Base-by-base conservation (phyloP, 441 rosid genomes). In the Erodium chrysanthum region DNA sequence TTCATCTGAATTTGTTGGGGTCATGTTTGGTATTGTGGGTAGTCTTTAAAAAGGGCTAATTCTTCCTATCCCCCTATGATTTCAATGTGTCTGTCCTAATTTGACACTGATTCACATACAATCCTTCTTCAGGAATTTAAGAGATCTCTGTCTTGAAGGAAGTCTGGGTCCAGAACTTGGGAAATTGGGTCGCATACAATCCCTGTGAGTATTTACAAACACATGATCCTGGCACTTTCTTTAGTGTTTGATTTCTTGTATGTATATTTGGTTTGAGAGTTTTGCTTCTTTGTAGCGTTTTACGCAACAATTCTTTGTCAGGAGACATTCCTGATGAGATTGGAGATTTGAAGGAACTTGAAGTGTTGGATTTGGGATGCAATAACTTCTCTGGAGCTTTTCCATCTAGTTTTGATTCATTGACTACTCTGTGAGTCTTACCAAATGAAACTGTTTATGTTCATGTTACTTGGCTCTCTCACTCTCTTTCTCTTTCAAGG, bases 231-330 rank as follows among this genome's bases (percentile, higher is more conserved):
- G 20, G 12, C 18, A 17, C 9, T 54, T 18, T 4, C 37, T 9
- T 21, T n/a, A n/a, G 27, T 64, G 0, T 48, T 0, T 20, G 8
- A 59, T 18, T 65, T 31, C 40, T 33, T 33, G 40, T 33, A 5
- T 33, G 8, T 33, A 33, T 9, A 33, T 33, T 4, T 44, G 9
- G 21, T 62, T 29, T 64, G 20, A 54, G 4, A 17, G 12, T 67
- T 17, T 71, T 27, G 61, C 25, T 69, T 66, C 11, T 73, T 5
- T 70, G 74, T 84, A 94, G 96, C 44, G 77, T 84, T 70, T 76
- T 94, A 27, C 89, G 96, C 79, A 91, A 94, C 84, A 91, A 91
- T 74, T 86, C 96, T 35, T 89, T 94, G 68, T 75, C 66, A 15
- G 96, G 97, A 56, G 70, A 48, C 62, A 75, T 91, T 71, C 98